Evolutionary conservation across 2,329 filamentous ascomycete species (phyloP), one percentile per base, ranked within the genome.

Genomic region (Colletotrichum spinosum): DNA sequence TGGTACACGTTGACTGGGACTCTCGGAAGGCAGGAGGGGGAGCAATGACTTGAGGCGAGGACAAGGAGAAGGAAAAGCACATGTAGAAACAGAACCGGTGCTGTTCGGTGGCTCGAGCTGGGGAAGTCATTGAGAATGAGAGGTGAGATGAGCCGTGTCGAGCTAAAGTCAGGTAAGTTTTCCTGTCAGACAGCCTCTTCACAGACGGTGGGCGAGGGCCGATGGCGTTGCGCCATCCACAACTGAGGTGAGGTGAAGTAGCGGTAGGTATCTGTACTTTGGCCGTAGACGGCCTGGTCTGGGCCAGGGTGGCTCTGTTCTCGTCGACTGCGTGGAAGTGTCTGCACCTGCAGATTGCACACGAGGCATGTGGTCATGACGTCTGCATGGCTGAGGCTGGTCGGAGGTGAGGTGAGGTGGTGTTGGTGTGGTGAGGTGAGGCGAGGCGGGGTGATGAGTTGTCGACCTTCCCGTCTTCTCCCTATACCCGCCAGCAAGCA

Each of bases 141-240:
- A 59, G 48, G 17, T 42, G 10, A 60, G 42, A 42, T 41, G 37
- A 8, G 34, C 52, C 12, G 44, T 33, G 38, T 37, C 50, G 51
- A 49, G 41, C 56, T 65, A 65, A 55, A 17, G 51, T 55, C 45
- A 51, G 57, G 57, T 56, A 65, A 25, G 54, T 52, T 52, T 61
- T 25, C 39, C 55, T 56, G 51, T 52, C n/a, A 46, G 57, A 46
- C 39, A 37, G 57, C 46, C 46, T 39, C 35, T 33, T 17, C 56
- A 35, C 41, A 45, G 11, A 38, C 45, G 10, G n/a, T n/a, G 25
- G 44, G 9, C n/a, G 46, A n/a, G 41, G 58, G 51, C 55, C 38
- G 45, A 58, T 38, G 33, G 45, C 55, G 41, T 45, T 25, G 56
- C 38, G 42, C 60, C 49, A 60, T 59, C 59, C 61, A 65, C 51